A percentile compares a stretch with the other conserved stretches of the same genome.
Evolutionary conservation across 106 monocot genomes (phyloP).

Genomic region (Vanilla planifolia): DNA sequence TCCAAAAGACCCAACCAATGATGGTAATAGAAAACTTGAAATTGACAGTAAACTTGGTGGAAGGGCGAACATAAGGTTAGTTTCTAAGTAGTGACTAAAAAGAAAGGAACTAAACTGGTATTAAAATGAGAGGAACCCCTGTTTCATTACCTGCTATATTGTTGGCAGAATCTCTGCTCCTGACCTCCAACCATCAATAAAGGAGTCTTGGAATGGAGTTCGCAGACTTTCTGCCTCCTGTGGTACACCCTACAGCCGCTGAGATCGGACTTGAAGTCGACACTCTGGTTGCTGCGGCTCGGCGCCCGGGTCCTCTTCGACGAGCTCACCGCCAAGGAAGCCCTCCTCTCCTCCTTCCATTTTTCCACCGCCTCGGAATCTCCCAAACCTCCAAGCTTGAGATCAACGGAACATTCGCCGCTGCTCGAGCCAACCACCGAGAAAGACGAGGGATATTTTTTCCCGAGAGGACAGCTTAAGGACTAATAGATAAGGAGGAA

Average conservation of each 20-base stretch:
- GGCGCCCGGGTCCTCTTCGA: conserved; percentile 27
- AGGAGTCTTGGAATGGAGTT: conserved; percentile 18
- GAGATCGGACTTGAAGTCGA: conserved; percentile 45
- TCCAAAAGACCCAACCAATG: too few relatives aligned
- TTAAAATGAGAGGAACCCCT: too few relatives aligned
- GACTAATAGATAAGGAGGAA: too few relatives aligned
- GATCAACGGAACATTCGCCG: conserved; percentile 35
- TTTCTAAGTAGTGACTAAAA: too few relatives aligned
- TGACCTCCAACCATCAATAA: conserved; percentile 28
- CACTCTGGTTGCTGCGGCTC: conserved; percentile 16
- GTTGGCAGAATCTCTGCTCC: conserved; percentile 61
- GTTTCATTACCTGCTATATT: conserved; percentile 62
- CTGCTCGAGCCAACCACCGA: conserved; percentile 9
- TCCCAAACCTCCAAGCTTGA: conserved; percentile 43
- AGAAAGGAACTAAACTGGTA: too few relatives aligned
- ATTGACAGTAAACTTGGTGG: too few relatives aligned
- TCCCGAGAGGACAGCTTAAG: too few relatives aligned
- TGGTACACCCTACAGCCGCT: conserved; percentile 14
- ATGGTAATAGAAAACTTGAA: too few relatives aligned
- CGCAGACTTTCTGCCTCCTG: conserved; percentile 20
- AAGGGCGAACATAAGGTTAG: too few relatives aligned
- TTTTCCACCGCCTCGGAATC: conserved; percentile 13
- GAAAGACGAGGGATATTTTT: too few relatives aligned
- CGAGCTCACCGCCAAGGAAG: neutral
- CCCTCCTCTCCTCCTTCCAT: conserved; percentile 22